Conservation (phyloP, 2,329 filamentous ascomycete genomes). For the Fusarium sp. region DNA sequence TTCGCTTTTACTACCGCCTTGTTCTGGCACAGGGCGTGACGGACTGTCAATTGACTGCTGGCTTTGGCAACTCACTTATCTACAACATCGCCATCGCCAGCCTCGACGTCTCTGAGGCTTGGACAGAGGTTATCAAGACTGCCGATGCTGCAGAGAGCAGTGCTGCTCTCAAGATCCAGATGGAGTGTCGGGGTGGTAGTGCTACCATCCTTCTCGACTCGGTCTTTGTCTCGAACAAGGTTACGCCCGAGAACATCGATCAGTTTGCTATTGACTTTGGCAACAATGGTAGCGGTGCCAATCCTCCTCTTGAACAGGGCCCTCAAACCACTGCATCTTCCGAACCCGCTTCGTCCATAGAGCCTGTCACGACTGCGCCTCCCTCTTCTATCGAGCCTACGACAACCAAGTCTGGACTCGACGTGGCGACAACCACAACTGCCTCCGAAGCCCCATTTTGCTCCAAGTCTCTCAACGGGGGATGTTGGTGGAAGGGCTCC, state of each 20-base stretch:
- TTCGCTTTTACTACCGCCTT: slow-evolving; percentile 16
- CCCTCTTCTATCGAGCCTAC: not conserved
- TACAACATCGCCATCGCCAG: not conserved
- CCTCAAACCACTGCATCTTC: not conserved
- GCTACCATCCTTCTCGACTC: slow-evolving; percentile 12
- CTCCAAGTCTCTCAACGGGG: slow-evolving; percentile 12
- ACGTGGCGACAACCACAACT: not conserved
- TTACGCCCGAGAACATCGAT: not conserved
- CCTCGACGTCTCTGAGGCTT: not conserved
- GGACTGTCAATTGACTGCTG: not conserved
- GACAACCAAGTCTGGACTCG: not conserved
- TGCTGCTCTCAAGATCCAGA: not conserved
- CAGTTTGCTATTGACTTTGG: slow-evolving; percentile 12
- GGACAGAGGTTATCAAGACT: slow-evolving; percentile 1
- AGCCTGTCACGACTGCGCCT: not conserved
- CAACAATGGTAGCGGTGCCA: not conserved
- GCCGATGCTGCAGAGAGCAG: not conserved
- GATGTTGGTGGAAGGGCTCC: slow-evolving; percentile 17
- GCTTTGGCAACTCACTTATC: not conserved
- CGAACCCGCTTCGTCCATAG: not conserved
- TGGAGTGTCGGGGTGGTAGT: slow-evolving; percentile 9
- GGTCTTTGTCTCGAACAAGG: slow-evolving; percentile 7
- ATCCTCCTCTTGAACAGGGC: not conserved
- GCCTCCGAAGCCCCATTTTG: not conserved
- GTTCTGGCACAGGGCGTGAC: slow-evolving; percentile 1